These are phyloP conservation scores for Cladosporium velox DNA, from an alignment of 2,329 filamentous ascomycete species.

Conservation along the genomic window DNA sequence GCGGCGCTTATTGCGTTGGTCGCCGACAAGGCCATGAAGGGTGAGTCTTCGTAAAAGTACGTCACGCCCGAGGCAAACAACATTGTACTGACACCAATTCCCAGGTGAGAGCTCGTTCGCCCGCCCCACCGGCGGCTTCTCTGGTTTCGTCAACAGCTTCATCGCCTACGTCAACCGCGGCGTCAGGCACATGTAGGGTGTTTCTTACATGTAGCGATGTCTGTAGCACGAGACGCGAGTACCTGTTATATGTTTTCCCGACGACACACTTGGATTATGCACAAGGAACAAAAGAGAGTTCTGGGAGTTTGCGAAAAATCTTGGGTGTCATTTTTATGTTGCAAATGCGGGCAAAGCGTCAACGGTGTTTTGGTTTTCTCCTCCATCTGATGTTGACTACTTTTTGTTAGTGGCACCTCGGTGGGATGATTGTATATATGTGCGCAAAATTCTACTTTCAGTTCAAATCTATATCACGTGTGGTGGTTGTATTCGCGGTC, in stretches of 20 bases:
- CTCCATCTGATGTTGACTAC: conserved; percentile 7
- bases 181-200: conserved; percentile 22
- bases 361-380: conserved; percentile 12
- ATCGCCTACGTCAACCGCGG: conserved; percentile 27
- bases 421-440: conserved; percentile 3
- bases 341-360: conserved; percentile 8
- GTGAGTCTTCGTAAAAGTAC: conserved; percentile 18
- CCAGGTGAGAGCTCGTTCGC: conserved; percentile 9
- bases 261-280: conserved; percentile 2
- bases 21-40: conserved; percentile 60
- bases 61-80: neutral
- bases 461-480: neutral
- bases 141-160: conserved; percentile 21
- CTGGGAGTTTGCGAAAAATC: conserved; percentile 9
- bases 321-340: conserved; percentile 6
- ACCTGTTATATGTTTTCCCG: neutral
- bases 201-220: neutral
- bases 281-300: conserved; percentile 4
- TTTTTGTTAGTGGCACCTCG: neutral
- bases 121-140: conserved; percentile 8
- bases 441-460: neutral
- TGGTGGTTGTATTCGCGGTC: neutral
- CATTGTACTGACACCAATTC: neutral
- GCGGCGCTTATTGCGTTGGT: conserved; percentile 93
- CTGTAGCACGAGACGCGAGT: neutral